Evolutionary conservation across 495 filamentous ascomycete species (phyloP).

Genomic region (Penicillium psychrofluorescens): DNA sequence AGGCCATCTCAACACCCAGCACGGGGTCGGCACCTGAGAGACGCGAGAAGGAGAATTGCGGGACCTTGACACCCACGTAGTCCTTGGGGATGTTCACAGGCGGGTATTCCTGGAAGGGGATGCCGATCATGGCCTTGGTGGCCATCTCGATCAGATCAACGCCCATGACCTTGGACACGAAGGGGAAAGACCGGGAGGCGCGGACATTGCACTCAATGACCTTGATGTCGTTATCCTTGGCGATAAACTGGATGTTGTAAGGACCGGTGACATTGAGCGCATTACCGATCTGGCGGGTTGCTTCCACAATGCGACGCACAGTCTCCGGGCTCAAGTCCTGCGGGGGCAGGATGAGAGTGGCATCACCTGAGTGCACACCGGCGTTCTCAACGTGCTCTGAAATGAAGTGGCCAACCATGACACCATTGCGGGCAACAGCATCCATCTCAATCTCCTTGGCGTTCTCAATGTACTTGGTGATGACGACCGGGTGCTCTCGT

Average conservation of each 20-base stretch:
- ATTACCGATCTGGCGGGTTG: constrained; percentile 88
- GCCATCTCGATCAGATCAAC: constrained; percentile 98
- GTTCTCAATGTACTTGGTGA: constrained; percentile 97
- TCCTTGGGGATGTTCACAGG: constrained; percentile 63
- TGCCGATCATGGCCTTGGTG: constrained; percentile 89
- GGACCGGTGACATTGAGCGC: constrained; percentile 95
- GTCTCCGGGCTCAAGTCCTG: constrained; percentile 91
- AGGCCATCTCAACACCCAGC: constrained; percentile 97
- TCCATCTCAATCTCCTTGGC: constrained; percentile 98
- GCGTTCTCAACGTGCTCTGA: constrained; percentile 97
- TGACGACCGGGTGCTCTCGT: constrained; percentile 97
- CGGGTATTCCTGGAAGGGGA: constrained; percentile 78
- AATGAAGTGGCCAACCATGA: constrained; percentile 86
- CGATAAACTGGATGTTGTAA: constrained; percentile 99
- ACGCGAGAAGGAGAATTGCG: constrained; percentile 97
- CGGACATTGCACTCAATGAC: constrained; percentile 97
- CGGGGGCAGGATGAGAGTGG: constrained; percentile 90
- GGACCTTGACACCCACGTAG: constrained; percentile 95
- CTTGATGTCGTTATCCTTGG: constrained; percentile 99
- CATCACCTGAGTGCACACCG: constrained; percentile 96
- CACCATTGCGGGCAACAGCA: constrained; percentile 80
- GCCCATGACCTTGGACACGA: constrained; percentile 98
- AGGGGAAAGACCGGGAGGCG: constrained; percentile 93
- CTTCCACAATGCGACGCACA: constrained; percentile 84
- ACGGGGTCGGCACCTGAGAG: constrained; percentile 95